Conservation (phyloP, 768 basidiomycete species). For the Lactarius indigo region DNA sequence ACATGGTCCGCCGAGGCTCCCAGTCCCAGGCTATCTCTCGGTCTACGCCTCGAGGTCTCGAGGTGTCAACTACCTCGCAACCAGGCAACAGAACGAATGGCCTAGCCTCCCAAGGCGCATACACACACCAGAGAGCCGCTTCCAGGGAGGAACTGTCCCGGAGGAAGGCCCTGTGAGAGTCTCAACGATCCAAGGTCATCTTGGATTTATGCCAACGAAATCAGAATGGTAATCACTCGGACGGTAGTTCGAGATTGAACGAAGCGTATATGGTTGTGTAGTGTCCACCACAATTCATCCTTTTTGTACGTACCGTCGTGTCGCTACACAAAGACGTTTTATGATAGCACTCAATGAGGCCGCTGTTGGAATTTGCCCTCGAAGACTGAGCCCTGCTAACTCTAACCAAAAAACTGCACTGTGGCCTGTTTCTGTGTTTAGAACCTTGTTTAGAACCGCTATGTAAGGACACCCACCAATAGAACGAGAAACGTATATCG, state of each 20-base stretch:
- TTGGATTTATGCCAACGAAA: not conserved
- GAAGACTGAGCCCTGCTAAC: not conserved
- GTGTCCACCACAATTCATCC: not conserved
- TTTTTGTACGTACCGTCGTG: not conserved
- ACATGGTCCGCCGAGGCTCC: not conserved
- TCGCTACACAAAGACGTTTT: not conserved
- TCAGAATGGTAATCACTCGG: not conserved
- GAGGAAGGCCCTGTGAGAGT: not conserved
- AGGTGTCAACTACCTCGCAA: not conserved
- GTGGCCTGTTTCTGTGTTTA: not conserved
- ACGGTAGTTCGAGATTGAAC: not conserved
- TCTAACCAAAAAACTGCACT: not conserved
- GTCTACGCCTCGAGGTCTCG: not conserved
- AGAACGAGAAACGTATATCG: not conserved
- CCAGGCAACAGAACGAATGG: not conserved
- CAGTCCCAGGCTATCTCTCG: not conserved
- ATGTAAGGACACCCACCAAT: not conserved
- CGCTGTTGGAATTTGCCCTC: not conserved
- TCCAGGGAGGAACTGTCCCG: not conserved
- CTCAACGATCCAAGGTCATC: not conserved
- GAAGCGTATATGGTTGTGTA: not conserved
- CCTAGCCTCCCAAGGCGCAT: not conserved
- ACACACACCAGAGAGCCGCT: not conserved
- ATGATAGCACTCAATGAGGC: not conserved
- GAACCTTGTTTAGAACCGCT: not conserved